Conservation (phyloP, 106 monocot species). For the Platanthera guangdongensis region DNA sequence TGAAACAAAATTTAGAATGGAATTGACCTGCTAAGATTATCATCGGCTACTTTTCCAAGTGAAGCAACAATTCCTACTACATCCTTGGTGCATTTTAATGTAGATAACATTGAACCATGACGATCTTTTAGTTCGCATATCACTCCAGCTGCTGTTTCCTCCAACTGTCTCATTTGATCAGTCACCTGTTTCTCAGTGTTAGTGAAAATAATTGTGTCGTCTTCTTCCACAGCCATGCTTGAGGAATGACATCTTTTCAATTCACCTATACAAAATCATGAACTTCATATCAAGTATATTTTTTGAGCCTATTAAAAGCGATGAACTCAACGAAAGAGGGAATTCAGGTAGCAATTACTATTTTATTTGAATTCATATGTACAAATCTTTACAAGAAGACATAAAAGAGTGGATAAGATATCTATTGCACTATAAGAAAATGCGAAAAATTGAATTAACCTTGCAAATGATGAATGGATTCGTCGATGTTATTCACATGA, state of each 20-base stretch:
- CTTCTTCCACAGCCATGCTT: constrained; percentile 13
- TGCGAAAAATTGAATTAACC: constrained; percentile 14
- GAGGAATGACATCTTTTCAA: constrained; percentile 36
- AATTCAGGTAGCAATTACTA: background rate
- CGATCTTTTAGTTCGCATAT: constrained; percentile 49
- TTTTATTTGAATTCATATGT: background rate
- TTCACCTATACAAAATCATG: constrained; percentile 26
- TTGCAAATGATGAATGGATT: constrained; percentile 35
- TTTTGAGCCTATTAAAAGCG: background rate
- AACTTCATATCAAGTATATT: background rate
- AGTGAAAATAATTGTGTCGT: constrained; percentile 3
- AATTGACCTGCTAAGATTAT: constrained; percentile 69
- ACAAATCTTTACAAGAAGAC: background rate
- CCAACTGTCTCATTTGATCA: constrained; percentile 38
- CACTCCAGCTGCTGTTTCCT: constrained; percentile 57
- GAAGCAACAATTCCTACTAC: constrained; percentile 68
- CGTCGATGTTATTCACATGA: constrained; percentile 33
- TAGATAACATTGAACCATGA: constrained; percentile 28
- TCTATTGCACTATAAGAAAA: constrained; percentile 2
- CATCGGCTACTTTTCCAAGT: constrained; percentile 67
- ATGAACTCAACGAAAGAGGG: background rate
- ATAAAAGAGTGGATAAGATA: background rate
- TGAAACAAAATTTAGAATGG: background rate
- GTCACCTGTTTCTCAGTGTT: constrained; percentile 38
- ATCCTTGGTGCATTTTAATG: constrained; percentile 49